These are phyloP conservation scores for Cryptosporidium felis DNA, from an alignment of 169 alveolate species.

Conservation along the genomic window DNA sequence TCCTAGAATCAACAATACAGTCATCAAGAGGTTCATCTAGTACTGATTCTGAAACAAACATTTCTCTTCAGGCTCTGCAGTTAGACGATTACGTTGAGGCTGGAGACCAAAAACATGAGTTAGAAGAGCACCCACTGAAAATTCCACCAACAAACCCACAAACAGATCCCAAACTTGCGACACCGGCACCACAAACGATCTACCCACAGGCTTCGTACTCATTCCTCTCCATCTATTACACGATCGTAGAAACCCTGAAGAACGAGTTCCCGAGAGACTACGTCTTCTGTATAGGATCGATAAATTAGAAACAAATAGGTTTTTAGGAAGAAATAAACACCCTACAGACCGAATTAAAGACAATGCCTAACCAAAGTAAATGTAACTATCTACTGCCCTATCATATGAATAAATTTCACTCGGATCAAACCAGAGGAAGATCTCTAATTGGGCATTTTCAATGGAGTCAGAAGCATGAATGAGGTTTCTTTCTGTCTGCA, in stretches of 20 bases:
- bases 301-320: background rate
- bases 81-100: background rate
- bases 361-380: constrained; percentile 4
- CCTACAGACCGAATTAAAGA: too few species aligned
- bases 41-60: background rate
- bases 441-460: constrained; percentile 47
- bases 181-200: constrained; percentile 4
- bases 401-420: constrained; percentile 15
- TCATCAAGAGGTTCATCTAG: background rate
- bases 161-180: too few species aligned
- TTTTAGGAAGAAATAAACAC: too few species aligned
- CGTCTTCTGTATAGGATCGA: constrained; percentile 29
- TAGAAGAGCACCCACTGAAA: too few species aligned
- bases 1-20: constrained; percentile 5
- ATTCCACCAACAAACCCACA: too few species aligned
- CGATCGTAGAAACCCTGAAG: constrained; percentile 27
- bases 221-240: constrained; percentile 44
- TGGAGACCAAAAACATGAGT: too few species aligned
- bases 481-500: constrained; percentile 62
- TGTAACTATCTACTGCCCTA: constrained; percentile 31
- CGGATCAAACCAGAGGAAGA: constrained; percentile 43
- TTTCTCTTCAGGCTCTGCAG: background rate
- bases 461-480: constrained; percentile 66
- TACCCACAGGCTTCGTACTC: constrained; percentile 33
- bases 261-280: constrained; percentile 27